Percentiles rank a stretch among this genome's conserved stretches.
Evolutionary conservation across 2,329 filamentous ascomycete species (phyloP).

Genomic region (Boeremia exigua): DNA sequence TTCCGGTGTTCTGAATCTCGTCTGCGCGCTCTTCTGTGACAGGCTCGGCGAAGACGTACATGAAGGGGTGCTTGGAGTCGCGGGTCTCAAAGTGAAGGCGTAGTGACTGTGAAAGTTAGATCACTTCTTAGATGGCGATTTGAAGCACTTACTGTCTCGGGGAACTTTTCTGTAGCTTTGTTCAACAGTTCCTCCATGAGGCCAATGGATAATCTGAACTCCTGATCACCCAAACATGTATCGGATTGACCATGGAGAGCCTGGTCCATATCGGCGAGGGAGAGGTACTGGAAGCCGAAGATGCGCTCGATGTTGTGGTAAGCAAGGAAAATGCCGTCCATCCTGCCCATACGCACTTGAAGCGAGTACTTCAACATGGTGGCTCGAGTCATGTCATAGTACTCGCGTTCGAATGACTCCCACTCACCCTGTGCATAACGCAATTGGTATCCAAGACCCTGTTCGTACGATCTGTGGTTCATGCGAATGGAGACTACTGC

Average conservation of each 20-base stretch:
- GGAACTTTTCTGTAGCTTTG: slow-evolving; percentile 75
- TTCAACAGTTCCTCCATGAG: slow-evolving; percentile 82
- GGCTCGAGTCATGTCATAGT: slow-evolving; percentile 93
- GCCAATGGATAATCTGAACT: slow-evolving; percentile 82
- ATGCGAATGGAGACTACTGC: slow-evolving; percentile 92
- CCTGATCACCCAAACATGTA: slow-evolving; percentile 73
- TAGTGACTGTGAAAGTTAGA: slow-evolving; percentile 60
- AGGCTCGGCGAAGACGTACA: slow-evolving; percentile 91
- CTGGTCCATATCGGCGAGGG: slow-evolving; percentile 84
- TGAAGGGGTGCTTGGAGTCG: slow-evolving; percentile 65
- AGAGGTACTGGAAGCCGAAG: slow-evolving; percentile 96
- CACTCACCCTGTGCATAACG: slow-evolving; percentile 75
- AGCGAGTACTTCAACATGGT: slow-evolving; percentile 97
- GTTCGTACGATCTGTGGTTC: slow-evolving; percentile 74
- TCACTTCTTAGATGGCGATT: background rate
- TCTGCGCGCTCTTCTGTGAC: slow-evolving; percentile 75
- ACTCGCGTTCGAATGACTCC: slow-evolving; percentile 94
- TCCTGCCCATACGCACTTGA: slow-evolving; percentile 94
- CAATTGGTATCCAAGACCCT: slow-evolving; percentile 87
- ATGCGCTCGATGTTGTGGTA: slow-evolving; percentile 95
- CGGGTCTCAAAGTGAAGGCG: slow-evolving; percentile 84
- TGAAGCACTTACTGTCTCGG: slow-evolving; percentile 59
- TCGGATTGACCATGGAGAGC: slow-evolving; percentile 81
- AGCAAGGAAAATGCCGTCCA: slow-evolving; percentile 98
- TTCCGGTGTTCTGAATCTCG: slow-evolving; percentile 72